Conservation (phyloP, 257 asterid genomes). For the Solanum piurae region DNA sequence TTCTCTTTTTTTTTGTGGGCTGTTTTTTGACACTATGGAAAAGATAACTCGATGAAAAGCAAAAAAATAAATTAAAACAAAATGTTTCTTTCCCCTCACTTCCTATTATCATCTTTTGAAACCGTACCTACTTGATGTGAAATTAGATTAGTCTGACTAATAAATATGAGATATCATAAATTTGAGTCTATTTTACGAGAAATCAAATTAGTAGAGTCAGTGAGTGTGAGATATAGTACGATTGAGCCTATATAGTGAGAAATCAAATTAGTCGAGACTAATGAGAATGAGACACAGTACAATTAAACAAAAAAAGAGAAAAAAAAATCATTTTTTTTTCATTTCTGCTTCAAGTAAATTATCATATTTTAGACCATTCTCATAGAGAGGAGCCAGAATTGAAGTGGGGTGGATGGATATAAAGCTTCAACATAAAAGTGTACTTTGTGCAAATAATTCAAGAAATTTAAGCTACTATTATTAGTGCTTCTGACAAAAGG, state of each 20-base stretch:
- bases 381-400: not conserved
- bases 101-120: not conserved
- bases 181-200: not conserved
- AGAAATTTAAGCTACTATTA: not conserved
- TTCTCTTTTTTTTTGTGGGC: not conserved
- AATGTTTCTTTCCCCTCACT: not conserved
- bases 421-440: not conserved
- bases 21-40: not conserved
- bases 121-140: not conserved
- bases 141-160: not conserved
- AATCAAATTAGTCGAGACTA: not conserved
- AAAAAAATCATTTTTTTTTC: not conserved
- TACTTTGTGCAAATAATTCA: not conserved
- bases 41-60: not conserved
- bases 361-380: not conserved
- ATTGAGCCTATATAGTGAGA: not conserved
- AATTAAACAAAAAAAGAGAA: not conserved
- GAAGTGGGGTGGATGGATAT: not conserved
- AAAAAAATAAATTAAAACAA: not conserved
- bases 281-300: not conserved
- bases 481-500: slow-evolving; percentile 15
- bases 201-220: not conserved
- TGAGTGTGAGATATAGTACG: not conserved
- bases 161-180: not conserved
- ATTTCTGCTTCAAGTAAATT: not conserved